These are phyloP conservation scores for Claviceps spartinae DNA, from an alignment of 2,329 filamentous ascomycete genomes.

Conservation along the genomic window DNA sequence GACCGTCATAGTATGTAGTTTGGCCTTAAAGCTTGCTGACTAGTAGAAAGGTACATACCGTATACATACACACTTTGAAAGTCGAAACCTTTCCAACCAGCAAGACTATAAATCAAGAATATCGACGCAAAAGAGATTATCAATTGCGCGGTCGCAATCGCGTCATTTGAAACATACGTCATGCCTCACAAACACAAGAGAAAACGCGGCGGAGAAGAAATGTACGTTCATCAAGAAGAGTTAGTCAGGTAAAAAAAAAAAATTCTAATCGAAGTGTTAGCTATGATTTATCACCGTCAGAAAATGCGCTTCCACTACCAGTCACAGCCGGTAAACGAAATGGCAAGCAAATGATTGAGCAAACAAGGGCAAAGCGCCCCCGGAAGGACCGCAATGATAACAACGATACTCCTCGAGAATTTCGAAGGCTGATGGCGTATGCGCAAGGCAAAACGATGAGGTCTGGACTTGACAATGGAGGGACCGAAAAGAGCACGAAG, in stretches of 20 bases:
- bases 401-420: slow-evolving; percentile 81
- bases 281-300: slow-evolving; percentile 35
- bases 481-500: slow-evolving; percentile 9
- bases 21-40: too few species aligned
- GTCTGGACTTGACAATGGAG: slow-evolving; percentile 60
- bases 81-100: too few species aligned
- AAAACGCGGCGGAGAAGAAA: slow-evolving; percentile 38
- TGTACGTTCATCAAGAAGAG: slow-evolving; percentile 25
- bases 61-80: too few species aligned
- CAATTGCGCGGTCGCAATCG: neutral
- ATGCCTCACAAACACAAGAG: slow-evolving; percentile 88
- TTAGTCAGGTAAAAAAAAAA: neutral
- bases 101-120: neutral
- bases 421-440: slow-evolving; percentile 71
- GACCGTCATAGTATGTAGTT: too few species aligned
- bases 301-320: slow-evolving; percentile 38
- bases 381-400: slow-evolving; percentile 32
- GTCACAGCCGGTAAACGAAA: slow-evolving; percentile 21
- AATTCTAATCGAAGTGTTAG: slow-evolving; percentile 18
- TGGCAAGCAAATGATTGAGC: slow-evolving; percentile 16
- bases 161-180: neutral
- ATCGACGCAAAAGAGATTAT: neutral
- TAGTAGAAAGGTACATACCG: too few species aligned
- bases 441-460: slow-evolving; percentile 45
- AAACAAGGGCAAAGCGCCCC: slow-evolving; percentile 30